Evolutionary conservation across 2,329 filamentous ascomycete genomes (phyloP), one percentile per base, ranked within the genome.

Genomic region (Fusarium solani-melongenae): DNA sequence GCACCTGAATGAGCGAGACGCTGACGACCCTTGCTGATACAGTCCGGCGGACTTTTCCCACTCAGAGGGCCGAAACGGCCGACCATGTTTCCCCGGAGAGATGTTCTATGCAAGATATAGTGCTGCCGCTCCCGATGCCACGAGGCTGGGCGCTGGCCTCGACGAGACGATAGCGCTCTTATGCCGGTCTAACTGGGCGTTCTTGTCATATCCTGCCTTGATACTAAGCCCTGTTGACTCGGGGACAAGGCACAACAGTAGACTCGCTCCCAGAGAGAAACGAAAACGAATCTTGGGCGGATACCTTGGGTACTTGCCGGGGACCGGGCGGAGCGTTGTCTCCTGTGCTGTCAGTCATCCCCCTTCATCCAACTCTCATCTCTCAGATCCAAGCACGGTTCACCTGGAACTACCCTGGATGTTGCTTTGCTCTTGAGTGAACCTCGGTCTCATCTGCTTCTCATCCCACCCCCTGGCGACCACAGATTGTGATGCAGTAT

Each of bases 41-140:
- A 29, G n/a, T 56, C 39, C 27, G 34, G 62, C 68, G 46, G 67
- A 57, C 49, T 66, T 53, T 66, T 58, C 41, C 63, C 24, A 36
- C 36, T 34, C 62, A 51, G 44, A 17, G 22, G 44, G 56, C 70
- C 57, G 41, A 67, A 64, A 53, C 29, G 39, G 53, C 51, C 46
- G 62, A 57, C 55, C 46, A 66, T 70, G 49, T 66, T 57, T 65
- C 57, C 66, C 64, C 62, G 49, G 64, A 57, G 64, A 60, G 62
- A 57, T 64, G 46, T 51, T 64, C 64, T 62, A 77, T 77, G 76
- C 76, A 77, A 76, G 72, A 77, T 73, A 77, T 57, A 76, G 72
- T 68, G 72, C 63, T 62, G 60, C 49, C 70, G 66, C 62, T 61
- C 61, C 61, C 61, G 36, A 33, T 56, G 36, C 61, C 49, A 63